Evolutionary conservation across 805 yeast species (phyloP).

Genomic region (Tetrapisispora iriomotensis): DNA sequence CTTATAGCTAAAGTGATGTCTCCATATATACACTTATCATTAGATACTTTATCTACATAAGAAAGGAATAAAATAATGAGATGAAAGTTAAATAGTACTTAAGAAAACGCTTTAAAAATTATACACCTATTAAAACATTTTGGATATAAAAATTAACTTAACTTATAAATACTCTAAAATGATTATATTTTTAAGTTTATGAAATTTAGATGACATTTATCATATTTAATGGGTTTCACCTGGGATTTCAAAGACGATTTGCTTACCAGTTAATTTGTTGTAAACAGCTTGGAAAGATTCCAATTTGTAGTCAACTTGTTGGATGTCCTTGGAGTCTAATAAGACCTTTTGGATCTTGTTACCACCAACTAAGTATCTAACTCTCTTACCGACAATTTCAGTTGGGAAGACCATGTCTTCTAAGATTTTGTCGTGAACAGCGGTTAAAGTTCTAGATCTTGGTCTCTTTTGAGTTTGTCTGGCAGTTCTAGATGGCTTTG

Average conservation of each 20-base stretch:
- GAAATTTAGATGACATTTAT: conserved; percentile 6
- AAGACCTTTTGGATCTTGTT: conserved; percentile 95
- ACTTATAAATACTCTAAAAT: conserved; percentile 3
- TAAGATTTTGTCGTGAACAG: conserved; percentile 96
- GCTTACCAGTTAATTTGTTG: conserved; percentile 98
- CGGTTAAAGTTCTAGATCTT: conserved; percentile 97
- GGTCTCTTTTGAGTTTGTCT: conserved; percentile 98
- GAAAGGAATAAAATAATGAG: background rate
- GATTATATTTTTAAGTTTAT: conserved; percentile 7
- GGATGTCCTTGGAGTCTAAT: conserved; percentile 95
- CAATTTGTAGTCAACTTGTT: conserved; percentile 95
- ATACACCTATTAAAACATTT: conserved; percentile 19
- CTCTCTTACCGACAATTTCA: conserved; percentile 98
- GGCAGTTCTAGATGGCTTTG: conserved; percentile 95
- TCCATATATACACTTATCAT: background rate
- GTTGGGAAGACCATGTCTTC: conserved; percentile 99
- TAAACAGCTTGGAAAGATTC: conserved; percentile 98
- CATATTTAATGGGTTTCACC: conserved; percentile 30
- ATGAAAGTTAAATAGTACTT: conserved; percentile 2
- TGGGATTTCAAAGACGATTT: conserved; percentile 95
- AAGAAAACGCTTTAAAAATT: conserved; percentile 20
- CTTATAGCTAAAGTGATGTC: background rate
- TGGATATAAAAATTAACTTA: conserved; percentile 6
- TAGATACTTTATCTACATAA: background rate
- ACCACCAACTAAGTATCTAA: conserved; percentile 98